Base-by-base conservation (phyloP, 2,329 filamentous ascomycete species). In the Sporothrix sp. region DNA sequence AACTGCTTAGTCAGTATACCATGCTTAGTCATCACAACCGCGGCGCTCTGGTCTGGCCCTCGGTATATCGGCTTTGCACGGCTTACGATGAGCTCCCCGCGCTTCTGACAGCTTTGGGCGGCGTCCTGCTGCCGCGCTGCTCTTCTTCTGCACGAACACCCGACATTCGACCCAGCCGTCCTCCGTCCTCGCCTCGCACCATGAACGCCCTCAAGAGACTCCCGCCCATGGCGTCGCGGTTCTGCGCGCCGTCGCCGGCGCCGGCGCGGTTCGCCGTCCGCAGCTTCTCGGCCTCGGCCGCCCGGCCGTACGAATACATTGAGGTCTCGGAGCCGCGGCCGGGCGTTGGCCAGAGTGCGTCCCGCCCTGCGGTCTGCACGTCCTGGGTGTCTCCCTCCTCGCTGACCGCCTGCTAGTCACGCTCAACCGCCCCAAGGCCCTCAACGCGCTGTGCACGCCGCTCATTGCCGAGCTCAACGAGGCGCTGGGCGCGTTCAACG, bases 391-490 rank as follows among this genome's bases (percentile, higher is more conserved):
- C 20, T 42, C 16, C n/a, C 32, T 6, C 5, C 32, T 35, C n/a
- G n/a, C n/a, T n/a, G n/a, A 38, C 37, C 6, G 27, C 46, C 54
- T 33, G 47, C 39, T 50, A 96, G 91, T 97, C 62, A 93, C 89
- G 13, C 74, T 98, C 58, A 88, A 94, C 76, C 85, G 93, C 39
- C 93, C 93, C 56, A 95, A 94, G 75, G 89, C 91, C 39, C 82
- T 95, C 63, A 98, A 98, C 67, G 93, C 93, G 40, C 81, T 98
- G 57, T 91, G 79, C 69, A 93, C 87, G 7, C 88, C 91, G 9
- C 81, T 98, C 46, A 95, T 98, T 66, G 75, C 72, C 59, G 93
- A 98, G 71, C 79, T 98, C 58, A 95, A 95, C 69, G 71, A 82
- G 58, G 87, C 87, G 30, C 78, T 95, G 50, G 70, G 69, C 55